These are phyloP conservation scores for Lachnellula suecica DNA, from an alignment of 2,329 filamentous ascomycete species.

Conservation along the genomic window DNA sequence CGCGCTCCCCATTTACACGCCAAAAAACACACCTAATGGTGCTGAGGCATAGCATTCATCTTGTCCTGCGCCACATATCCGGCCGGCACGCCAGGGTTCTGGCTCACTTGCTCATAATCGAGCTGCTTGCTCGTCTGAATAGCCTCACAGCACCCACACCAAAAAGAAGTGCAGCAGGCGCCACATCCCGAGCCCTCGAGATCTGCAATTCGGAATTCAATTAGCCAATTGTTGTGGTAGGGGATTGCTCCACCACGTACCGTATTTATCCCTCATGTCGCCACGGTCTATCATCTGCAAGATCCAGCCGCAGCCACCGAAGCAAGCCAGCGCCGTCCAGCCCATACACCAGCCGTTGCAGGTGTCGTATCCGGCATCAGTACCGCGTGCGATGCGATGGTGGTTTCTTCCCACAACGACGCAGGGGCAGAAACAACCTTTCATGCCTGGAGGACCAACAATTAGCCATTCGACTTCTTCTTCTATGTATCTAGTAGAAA, in stretches of 20 bases:
- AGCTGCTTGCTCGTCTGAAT: constrained; percentile 9
- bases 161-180: constrained; percentile 4
- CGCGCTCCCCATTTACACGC: no score
- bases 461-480: background rate
- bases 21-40: no score
- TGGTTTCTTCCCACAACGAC: constrained; percentile 9
- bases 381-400: background rate
- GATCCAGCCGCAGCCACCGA: constrained; percentile 3
- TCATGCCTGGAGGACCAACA: constrained; percentile 1
- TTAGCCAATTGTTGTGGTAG: background rate
- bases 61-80: constrained; percentile 3
- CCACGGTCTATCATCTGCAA: constrained; percentile 8
- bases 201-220: background rate
- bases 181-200: constrained; percentile 6
- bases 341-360: constrained; percentile 9
- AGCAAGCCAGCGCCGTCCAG: background rate
- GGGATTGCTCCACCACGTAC: background rate
- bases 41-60: constrained; percentile 6
- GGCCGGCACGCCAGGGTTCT: background rate
- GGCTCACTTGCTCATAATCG: constrained; percentile 2
- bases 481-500: background rate
- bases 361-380: background rate
- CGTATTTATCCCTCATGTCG: constrained; percentile 7
- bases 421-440: constrained; percentile 9
- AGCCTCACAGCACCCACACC: constrained; percentile 7